Conservation (phyloP, 2,329 filamentous ascomycete species). For the Raffaelea arxii region DNA sequence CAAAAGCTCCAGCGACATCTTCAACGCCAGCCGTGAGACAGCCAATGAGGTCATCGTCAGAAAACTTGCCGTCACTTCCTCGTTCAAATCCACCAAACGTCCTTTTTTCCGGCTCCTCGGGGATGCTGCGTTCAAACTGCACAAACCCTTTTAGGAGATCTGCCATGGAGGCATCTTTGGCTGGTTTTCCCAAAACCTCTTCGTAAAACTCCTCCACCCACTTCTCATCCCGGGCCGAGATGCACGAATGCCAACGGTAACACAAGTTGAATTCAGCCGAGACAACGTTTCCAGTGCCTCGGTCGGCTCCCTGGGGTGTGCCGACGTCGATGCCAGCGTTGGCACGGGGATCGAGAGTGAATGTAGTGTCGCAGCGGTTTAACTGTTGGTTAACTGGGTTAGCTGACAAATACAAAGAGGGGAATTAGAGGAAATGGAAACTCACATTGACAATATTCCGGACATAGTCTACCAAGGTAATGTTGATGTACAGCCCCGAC, state of each 20-base stretch:
- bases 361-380: slow-evolving; percentile 63
- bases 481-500: slow-evolving; percentile 68
- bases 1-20: slow-evolving; percentile 66
- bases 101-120: slow-evolving; percentile 58
- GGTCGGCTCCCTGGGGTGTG: slow-evolving; percentile 49
- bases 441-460: slow-evolving; percentile 58
- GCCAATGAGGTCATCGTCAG: slow-evolving; percentile 66
- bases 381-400: slow-evolving; percentile 23
- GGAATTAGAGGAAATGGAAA: slow-evolving; percentile 10
- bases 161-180: slow-evolving; percentile 42
- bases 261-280: slow-evolving; percentile 84
- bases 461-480: slow-evolving; percentile 69
- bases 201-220: slow-evolving; percentile 67
- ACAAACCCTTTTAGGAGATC: slow-evolving; percentile 55
- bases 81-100: slow-evolving; percentile 58
- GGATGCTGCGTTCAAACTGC: slow-evolving; percentile 51
- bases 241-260: slow-evolving; percentile 80
- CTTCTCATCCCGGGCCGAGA: slow-evolving; percentile 63
- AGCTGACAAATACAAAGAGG: neutral
- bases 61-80: slow-evolving; percentile 56
- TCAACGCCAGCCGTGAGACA: slow-evolving; percentile 62
- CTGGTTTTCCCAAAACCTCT: slow-evolving; percentile 51
- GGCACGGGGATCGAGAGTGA: slow-evolving; percentile 69
- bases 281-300: slow-evolving; percentile 71
- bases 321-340: slow-evolving; percentile 49